Percentiles rank a stretch among this genome's conserved stretches.
phyloP scores from a whole-genome alignment of 192 early-diverging fungal genomes.

The Dissophora ornata region DNA sequence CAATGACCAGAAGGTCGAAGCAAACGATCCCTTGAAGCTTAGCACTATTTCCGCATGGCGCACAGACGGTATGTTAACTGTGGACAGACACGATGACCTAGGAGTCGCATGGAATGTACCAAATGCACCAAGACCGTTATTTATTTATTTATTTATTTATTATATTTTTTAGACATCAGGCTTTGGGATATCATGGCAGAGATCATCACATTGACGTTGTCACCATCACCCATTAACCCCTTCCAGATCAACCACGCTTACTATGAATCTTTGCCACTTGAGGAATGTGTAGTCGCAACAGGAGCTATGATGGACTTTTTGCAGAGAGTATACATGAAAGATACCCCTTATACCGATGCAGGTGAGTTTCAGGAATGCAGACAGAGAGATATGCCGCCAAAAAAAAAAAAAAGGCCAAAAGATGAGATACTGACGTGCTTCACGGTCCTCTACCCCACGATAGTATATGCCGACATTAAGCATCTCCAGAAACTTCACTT shows the following conservation, averaged over 20 bases:
- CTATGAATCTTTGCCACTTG: conserved; percentile 69
- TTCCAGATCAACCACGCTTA: conserved; percentile 72
- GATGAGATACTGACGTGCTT: conserved; percentile 1
- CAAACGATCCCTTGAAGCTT: conserved; percentile 70
- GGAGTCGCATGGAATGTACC: no score
- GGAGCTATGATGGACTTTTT: conserved; percentile 78
- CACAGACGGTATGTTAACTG: conserved; percentile 57
- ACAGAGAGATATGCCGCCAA: not conserved
- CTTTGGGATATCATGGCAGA: conserved; percentile 78
- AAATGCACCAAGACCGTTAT: no score
- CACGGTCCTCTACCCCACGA: not conserved
- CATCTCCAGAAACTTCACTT: conserved; percentile 54
- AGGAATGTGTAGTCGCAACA: conserved; percentile 71
- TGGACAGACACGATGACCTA: no score
- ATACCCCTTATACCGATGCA: conserved; percentile 52
- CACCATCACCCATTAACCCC: conserved; percentile 70
- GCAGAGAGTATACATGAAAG: conserved; percentile 66
- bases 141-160: not conserved
- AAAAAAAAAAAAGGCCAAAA: not conserved
- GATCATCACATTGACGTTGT: conserved; percentile 67
- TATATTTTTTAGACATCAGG: conserved; percentile 58
- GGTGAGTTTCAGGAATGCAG: conserved; percentile 43
- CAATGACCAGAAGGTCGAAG: conserved; percentile 64
- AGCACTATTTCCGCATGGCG: conserved; percentile 76
- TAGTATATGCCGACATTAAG: conserved; percentile 58